Evolutionary conservation across 306 rosid genomes (phyloP), one percentile per base, ranked within the genome.

Genomic region (Cyclanthera cordifolia): DNA sequence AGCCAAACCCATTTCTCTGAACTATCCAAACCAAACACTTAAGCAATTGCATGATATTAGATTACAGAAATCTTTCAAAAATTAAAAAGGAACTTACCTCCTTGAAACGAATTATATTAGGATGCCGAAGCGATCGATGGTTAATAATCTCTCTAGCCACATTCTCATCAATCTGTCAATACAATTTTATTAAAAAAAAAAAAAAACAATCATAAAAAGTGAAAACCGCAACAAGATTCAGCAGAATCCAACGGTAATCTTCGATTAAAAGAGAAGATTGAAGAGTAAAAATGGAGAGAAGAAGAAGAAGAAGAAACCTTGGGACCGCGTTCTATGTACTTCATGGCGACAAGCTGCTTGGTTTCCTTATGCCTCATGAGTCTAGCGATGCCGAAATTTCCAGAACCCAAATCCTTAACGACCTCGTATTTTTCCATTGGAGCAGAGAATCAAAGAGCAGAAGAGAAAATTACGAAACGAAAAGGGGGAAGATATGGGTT

Each of bases 121-220:
- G 66, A 58, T 58, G 69, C 50, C 69, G 50, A 17, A 61, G 69
- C 69, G 69, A 61, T 39, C 69, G 49, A 39, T 61, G 69, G 69
- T 61, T 61, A 1, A 61, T 61, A 61, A 61, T 61, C 69, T 61
- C 69, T 61, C 69, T 61, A 5, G 69, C 69, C 50, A 61, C 69
- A 61, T 61, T 61, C 19, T 61, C 69, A 39, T 61, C 69, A 1
- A 63, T 63, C 69, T 63, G 69, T 39, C 1, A 41, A 41, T 19
- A 11, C 51, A 63, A 37, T 28, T 28, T n/a, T n/a, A n/a, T n/a
- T n/a, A n/a, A n/a, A n/a, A n/a, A n/a, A n/a, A n/a, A n/a, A n/a
- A n/a, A n/a, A n/a, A n/a, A n/a, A n/a, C n/a, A n/a, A n/a, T n/a
- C n/a, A n/a, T n/a, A n/a, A n/a, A n/a, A n/a, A n/a, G n/a, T n/a